Evolutionary conservation across 495 filamentous ascomycete genomes (phyloP).

Genomic region (Thermochaetoides thermophila): DNA sequence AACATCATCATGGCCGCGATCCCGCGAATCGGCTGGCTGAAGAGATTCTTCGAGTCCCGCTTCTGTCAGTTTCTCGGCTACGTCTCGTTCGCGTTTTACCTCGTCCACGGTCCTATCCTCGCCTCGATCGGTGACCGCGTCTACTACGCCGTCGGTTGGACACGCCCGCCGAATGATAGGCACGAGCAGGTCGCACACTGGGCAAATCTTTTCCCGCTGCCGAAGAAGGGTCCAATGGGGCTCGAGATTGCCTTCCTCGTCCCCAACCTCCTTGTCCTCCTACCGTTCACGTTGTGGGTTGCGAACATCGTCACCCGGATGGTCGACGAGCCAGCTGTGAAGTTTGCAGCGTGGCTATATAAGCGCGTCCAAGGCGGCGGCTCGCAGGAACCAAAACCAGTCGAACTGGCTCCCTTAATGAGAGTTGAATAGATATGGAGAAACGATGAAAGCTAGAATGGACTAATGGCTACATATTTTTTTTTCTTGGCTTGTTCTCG

Average conservation of each 20-base stretch:
- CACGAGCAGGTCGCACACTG: constrained; percentile 26
- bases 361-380: constrained; percentile 6
- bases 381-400: constrained; percentile 6
- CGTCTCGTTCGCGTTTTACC: constrained; percentile 51
- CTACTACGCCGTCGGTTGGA: constrained; percentile 39
- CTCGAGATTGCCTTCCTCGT: constrained; percentile 38
- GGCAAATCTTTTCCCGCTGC: constrained; percentile 32
- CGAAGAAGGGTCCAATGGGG: constrained; percentile 36
- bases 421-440: constrained; percentile 11
- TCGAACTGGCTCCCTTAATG: constrained; percentile 3
- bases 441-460: background rate
- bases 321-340: constrained; percentile 42
- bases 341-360: constrained; percentile 40
- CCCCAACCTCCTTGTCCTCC: constrained; percentile 37
- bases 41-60: constrained; percentile 40
- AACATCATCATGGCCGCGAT: constrained; percentile 39
- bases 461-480: background rate
- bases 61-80: constrained; percentile 51
- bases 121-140: constrained; percentile 25
- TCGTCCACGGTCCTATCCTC: constrained; percentile 49
- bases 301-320: constrained; percentile 39
- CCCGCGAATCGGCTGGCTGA: constrained; percentile 26
- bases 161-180: constrained; percentile 4
- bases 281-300: constrained; percentile 42
- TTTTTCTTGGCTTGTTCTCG: background rate